Conservation (phyloP, 2,329 filamentous ascomycete species). For the Macrophomina tecta region DNA sequence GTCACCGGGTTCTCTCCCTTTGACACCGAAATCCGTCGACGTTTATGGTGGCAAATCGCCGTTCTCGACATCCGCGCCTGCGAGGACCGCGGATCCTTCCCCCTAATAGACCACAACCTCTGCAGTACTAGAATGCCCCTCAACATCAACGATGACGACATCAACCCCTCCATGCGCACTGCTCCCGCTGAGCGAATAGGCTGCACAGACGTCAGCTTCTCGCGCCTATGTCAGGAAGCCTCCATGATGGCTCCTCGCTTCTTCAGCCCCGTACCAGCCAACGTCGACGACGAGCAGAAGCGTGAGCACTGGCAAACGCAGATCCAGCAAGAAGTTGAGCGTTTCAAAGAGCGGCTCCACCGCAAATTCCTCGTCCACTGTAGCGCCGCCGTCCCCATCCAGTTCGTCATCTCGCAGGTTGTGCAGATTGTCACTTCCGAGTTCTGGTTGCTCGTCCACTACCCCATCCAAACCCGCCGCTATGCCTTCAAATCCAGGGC, state of each 20-base stretch:
- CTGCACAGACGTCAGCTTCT: slow-evolving; percentile 48
- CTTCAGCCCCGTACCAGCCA: slow-evolving; percentile 28
- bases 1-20: slow-evolving; percentile 60
- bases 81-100: slow-evolving; percentile 28
- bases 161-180: slow-evolving; percentile 44
- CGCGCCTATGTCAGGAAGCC: slow-evolving; percentile 45
- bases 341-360: slow-evolving; percentile 50
- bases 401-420: slow-evolving; percentile 14
- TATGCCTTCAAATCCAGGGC: slow-evolving; percentile 33
- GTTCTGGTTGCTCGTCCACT: slow-evolving; percentile 28
- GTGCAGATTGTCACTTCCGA: slow-evolving; percentile 17
- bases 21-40: slow-evolving; percentile 62
- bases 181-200: slow-evolving; percentile 35
- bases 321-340: slow-evolving; percentile 40
- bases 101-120: slow-evolving; percentile 17
- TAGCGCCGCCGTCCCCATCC: slow-evolving; percentile 26
- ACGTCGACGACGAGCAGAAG: slow-evolving; percentile 30
- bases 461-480: slow-evolving; percentile 25
- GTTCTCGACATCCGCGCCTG: slow-evolving; percentile 54
- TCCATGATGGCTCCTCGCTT: slow-evolving; percentile 29
- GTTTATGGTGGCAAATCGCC: slow-evolving; percentile 67
- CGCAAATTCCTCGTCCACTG: slow-evolving; percentile 48
- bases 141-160: slow-evolving; percentile 56
- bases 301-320: slow-evolving; percentile 35
- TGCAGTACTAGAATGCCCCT: slow-evolving; percentile 49